A percentile compares a stretch with the other conserved stretches of the same genome.
Conservation (phyloP, 2,329 filamentous ascomycete species). For the Microsporum audouinii region DNA sequence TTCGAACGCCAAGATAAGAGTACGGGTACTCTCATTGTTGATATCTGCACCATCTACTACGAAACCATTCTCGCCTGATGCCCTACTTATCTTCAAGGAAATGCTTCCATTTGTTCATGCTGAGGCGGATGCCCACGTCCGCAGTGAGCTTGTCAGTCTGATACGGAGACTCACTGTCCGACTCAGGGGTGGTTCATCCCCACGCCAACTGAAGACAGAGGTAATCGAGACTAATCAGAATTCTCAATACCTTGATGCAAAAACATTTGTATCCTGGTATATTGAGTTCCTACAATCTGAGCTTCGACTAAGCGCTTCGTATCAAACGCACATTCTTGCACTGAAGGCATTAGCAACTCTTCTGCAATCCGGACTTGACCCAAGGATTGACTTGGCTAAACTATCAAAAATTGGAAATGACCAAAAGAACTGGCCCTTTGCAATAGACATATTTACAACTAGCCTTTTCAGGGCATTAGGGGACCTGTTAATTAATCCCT, state of each 20-base stretch:
- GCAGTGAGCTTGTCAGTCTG: constrained; percentile 66
- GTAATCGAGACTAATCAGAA: not conserved
- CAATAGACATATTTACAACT: constrained; percentile 33
- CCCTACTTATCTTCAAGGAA: constrained; percentile 51
- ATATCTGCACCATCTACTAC: constrained; percentile 65
- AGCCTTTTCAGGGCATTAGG: constrained; percentile 47
- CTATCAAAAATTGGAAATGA: constrained; percentile 40
- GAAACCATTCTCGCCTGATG: constrained; percentile 53
- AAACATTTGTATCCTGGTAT: constrained; percentile 61
- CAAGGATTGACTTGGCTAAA: constrained; percentile 27
- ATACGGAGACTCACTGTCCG: constrained; percentile 67
- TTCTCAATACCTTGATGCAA: not conserved
- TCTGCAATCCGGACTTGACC: constrained; percentile 57
- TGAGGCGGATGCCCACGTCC: constrained; percentile 75
- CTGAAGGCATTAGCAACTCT: constrained; percentile 59
- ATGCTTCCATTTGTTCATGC: constrained; percentile 64
- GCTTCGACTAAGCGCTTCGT: constrained; percentile 69
- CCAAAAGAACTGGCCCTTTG: constrained; percentile 41
- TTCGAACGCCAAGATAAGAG: constrained; percentile 54
- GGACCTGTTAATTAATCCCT: constrained; percentile 77
- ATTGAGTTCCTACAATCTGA: constrained; percentile 60
- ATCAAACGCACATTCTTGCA: constrained; percentile 76
- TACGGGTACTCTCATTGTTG: constrained; percentile 71
- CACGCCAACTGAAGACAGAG: not conserved
- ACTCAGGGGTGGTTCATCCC: constrained; percentile 48